Percentiles rank a stretch among this genome's conserved stretches.
phyloP scores from a whole-genome alignment of 2,329 filamentous ascomycete species.

The Biscogniauxia sp. region DNA sequence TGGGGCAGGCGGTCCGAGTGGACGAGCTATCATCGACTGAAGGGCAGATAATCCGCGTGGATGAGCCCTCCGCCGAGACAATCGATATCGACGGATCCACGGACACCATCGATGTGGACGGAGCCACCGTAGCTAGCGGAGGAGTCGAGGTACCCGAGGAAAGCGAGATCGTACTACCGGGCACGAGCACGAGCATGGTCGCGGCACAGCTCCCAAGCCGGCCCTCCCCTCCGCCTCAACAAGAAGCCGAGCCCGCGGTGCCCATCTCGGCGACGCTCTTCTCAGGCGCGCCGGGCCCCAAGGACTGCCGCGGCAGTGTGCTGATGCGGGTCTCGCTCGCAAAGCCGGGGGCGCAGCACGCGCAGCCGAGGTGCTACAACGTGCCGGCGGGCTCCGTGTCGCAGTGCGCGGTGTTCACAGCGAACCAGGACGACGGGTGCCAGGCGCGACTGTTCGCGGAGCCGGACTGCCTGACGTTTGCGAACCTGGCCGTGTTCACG shows the following conservation, averaged over 20 bases:
- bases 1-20: conserved; percentile 3
- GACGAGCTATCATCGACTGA: too few species aligned
- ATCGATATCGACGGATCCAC: not conserved
- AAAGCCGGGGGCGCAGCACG: conserved; percentile 24
- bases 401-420: conserved; percentile 36
- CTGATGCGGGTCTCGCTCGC: conserved; percentile 29
- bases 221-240: too few species aligned
- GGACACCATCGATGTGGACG: not conserved
- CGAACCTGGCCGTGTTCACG: conserved; percentile 38
- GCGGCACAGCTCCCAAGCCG: too few species aligned
- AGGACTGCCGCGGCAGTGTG: conserved; percentile 33
- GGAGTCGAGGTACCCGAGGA: too few species aligned
- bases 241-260: conserved; percentile 34
- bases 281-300: conserved; percentile 35
- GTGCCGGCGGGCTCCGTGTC: conserved; percentile 29
- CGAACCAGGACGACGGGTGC: conserved; percentile 38
- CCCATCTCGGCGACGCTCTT: conserved; percentile 48
- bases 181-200: too few species aligned
- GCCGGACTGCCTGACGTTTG: conserved; percentile 31
- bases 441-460: conserved; percentile 37
- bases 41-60: conserved; percentile 1
- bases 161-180: too few species aligned
- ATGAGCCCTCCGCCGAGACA: not conserved
- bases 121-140: not conserved
- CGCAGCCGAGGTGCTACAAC: conserved; percentile 34